phyloP scores from a whole-genome alignment of 176 grass and related monocot genomes.

The Carex parvula region DNA sequence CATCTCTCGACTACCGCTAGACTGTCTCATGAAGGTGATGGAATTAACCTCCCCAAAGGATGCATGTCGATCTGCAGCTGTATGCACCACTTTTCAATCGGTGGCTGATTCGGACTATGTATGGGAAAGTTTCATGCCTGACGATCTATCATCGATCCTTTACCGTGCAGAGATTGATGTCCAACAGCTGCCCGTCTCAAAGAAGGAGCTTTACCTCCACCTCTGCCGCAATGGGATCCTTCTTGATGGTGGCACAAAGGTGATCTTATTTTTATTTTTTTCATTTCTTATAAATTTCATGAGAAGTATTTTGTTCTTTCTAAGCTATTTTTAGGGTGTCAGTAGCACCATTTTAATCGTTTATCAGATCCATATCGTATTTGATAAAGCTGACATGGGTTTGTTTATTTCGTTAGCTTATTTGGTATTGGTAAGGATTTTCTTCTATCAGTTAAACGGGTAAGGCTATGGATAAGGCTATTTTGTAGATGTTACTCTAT shows the following conservation, averaged over 20 bases:
- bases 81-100: constrained; percentile 11
- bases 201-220: constrained; percentile 25
- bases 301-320: too few species aligned
- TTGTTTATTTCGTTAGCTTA: too few species aligned
- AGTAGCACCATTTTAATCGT: too few species aligned
- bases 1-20: not conserved
- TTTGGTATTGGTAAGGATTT: too few species aligned
- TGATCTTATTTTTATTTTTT: not conserved
- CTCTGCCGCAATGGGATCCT: constrained; percentile 19
- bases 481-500: too few species aligned
- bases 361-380: too few species aligned
- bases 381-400: too few species aligned
- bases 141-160: constrained; percentile 5
- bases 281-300: too few species aligned
- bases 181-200: not conserved
- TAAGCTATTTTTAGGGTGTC: too few species aligned
- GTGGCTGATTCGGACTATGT: constrained; percentile 11
- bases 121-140: constrained; percentile 22
- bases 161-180: not conserved
- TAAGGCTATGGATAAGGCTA: too few species aligned
- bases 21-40: constrained; percentile 2
- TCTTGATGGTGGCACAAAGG: constrained; percentile 30
- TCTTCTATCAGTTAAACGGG: too few species aligned
- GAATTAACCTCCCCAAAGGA: not conserved
- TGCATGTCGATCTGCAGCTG: constrained; percentile 17